A percentile compares a stretch with the other conserved stretches of the same genome.
Evolutionary conservation across 2,329 filamentous ascomycete genomes (phyloP).

Genomic region (Stachybotrys elegans): DNA sequence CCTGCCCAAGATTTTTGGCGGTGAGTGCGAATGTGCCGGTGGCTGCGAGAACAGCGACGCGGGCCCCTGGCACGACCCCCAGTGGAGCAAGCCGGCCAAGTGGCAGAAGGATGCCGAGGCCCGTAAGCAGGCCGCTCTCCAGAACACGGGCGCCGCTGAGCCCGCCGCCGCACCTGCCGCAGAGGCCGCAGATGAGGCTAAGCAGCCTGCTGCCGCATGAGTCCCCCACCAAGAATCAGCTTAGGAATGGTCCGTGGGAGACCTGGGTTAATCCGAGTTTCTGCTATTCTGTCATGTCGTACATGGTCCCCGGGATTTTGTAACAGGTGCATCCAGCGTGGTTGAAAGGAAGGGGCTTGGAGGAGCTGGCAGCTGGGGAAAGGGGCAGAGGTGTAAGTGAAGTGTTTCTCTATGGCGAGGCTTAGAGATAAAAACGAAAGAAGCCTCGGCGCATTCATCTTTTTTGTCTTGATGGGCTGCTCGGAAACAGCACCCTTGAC

Average conservation of each 20-base stretch:
- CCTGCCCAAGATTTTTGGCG: slow-evolving; percentile 81
- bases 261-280: no score
- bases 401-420: not conserved
- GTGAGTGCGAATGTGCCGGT: slow-evolving; percentile 72
- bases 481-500: not conserved
- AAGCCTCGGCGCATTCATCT: not conserved
- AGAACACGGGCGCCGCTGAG: slow-evolving; percentile 32
- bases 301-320: no score
- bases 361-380: not conserved
- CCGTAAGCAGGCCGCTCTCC: slow-evolving; percentile 21
- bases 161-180: slow-evolving; percentile 22
- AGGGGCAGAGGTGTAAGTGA: not conserved
- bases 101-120: slow-evolving; percentile 44
- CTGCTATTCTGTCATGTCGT: no score
- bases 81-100: slow-evolving; percentile 63
- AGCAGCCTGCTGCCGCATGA: slow-evolving; percentile 30
- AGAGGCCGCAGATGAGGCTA: slow-evolving; percentile 27
- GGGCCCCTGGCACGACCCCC: slow-evolving; percentile 77
- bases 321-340: no score
- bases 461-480: not conserved
- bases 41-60: slow-evolving; percentile 84
- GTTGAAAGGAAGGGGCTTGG: not conserved
- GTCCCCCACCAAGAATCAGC: no score
- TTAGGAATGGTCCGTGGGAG: no score
- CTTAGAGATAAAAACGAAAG: not conserved